Conservation (phyloP, 768 basidiomycete species). For the Pholiota conissans region DNA sequence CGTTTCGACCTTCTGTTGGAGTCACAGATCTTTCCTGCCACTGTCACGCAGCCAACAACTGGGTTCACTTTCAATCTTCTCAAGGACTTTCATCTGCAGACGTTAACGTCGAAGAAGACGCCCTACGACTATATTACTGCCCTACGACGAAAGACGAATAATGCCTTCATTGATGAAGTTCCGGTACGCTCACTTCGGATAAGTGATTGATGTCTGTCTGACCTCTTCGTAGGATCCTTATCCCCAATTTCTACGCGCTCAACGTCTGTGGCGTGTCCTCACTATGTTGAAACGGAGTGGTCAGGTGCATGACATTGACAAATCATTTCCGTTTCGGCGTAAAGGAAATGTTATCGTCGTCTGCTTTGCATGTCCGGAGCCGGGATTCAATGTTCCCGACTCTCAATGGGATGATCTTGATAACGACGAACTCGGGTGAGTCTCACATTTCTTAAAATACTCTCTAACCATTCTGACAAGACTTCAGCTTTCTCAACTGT, state of each 20-base stretch:
- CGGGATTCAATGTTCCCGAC: conserved; percentile 9
- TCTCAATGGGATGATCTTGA: not conserved
- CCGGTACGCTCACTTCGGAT: not conserved
- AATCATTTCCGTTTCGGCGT: conserved; percentile 8
- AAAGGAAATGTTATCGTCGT: conserved; percentile 4
- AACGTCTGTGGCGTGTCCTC: conserved; percentile 10
- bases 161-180: not conserved
- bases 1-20: not conserved
- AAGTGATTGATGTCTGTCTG: not conserved
- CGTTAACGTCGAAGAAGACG: conserved; percentile 7
- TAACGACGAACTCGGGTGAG: not conserved
- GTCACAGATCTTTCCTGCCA: conserved; percentile 4
- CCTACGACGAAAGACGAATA: not conserved
- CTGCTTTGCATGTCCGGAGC: conserved; percentile 14
- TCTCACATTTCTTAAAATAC: not conserved
- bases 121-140: conserved; percentile 4
- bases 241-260: conserved; percentile 6
- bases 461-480: not conserved
- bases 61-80: conserved; percentile 8
- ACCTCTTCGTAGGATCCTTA: conserved; percentile 7
- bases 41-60: conserved; percentile 1
- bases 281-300: conserved; percentile 7
- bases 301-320: conserved; percentile 15
- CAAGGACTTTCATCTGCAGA: conserved; percentile 2
- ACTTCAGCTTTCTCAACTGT: conserved; percentile 14